These are phyloP conservation scores for Huntiella bhutanensis DNA, from an alignment of 2,329 filamentous ascomycete genomes.

Conservation along the genomic window DNA sequence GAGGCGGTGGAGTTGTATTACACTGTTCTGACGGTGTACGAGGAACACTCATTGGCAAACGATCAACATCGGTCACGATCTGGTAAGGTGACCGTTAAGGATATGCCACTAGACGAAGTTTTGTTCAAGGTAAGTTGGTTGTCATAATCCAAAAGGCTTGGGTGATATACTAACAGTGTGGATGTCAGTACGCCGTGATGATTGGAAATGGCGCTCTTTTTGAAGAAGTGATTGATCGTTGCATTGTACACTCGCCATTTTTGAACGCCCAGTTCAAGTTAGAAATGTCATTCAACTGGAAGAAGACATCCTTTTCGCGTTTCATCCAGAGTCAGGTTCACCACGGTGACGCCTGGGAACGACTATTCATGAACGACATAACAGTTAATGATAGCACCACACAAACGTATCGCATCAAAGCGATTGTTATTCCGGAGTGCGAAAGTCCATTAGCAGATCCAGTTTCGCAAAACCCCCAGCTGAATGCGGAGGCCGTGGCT, in stretches of 20 bases:
- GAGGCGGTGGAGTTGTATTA: slow-evolving; percentile 48
- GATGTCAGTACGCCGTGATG: slow-evolving; percentile 28
- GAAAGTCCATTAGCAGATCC: background rate
- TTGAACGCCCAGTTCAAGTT: slow-evolving; percentile 32
- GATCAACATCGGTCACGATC: slow-evolving; percentile 17
- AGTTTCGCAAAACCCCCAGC: background rate
- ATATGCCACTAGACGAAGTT: slow-evolving; percentile 18
- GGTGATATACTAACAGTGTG: slow-evolving; percentile 3
- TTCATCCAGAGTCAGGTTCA: slow-evolving; percentile 23
- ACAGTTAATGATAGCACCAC: slow-evolving; percentile 13
- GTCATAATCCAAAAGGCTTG: background rate
- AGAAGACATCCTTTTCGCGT: slow-evolving; percentile 26
- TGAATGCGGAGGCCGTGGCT: background rate
- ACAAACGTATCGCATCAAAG: background rate
- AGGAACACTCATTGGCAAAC: slow-evolving; percentile 18
- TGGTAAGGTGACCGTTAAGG: slow-evolving; percentile 15
- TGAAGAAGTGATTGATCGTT: slow-evolving; percentile 28
- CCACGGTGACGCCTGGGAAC: slow-evolving; percentile 4
- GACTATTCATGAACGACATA: slow-evolving; percentile 14
- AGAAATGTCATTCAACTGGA: slow-evolving; percentile 24
- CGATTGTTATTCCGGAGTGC: background rate
- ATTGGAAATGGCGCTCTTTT: slow-evolving; percentile 33
- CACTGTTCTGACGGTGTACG: slow-evolving; percentile 38
- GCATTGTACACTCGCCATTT: slow-evolving; percentile 30
- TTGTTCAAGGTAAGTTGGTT: slow-evolving; percentile 18